A percentile compares a stretch with the other conserved stretches of the same genome.
Evolutionary conservation across 306 rosid species (phyloP).

Genomic region (Begonia masoniana): DNA sequence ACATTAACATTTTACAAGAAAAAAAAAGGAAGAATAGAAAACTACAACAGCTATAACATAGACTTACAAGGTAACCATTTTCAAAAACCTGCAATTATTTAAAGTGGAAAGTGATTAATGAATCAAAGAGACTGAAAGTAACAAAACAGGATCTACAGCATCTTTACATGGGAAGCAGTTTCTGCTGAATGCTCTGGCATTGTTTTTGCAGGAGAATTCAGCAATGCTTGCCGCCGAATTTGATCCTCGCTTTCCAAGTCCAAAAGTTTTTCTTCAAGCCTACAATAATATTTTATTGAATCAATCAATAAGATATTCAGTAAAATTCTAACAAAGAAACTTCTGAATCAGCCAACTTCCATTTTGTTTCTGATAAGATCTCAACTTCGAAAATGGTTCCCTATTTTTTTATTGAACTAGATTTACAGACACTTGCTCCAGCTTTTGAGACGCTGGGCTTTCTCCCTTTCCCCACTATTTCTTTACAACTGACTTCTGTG

Average conservation of each 20-base stretch:
- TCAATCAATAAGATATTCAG: no score
- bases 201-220: conserved; percentile 44
- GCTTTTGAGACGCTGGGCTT: no score
- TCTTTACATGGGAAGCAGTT: conserved; percentile 35
- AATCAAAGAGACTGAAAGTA: conserved; percentile 7
- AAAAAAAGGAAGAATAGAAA: no score
- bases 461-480: no score
- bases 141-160: conserved; percentile 2
- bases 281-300: conserved; percentile 11
- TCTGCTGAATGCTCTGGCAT: conserved; percentile 37
- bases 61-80: conserved; percentile 67
- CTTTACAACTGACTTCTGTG: no score
- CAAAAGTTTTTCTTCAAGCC: conserved; percentile 80
- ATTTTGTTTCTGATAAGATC: no score
- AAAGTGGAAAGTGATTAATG: conserved; percentile 20
- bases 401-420: no score
- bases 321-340: no score
- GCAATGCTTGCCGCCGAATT: conserved; percentile 53
- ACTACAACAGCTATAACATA: neutral
- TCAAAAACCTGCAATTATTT: conserved; percentile 37
- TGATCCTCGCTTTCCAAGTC: conserved; percentile 82
- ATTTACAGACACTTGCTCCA: no score
- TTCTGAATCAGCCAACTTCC: no score
- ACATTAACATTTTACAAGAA: conserved; percentile 2
- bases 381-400: no score